A percentile compares a stretch with the other conserved stretches of the same genome.
Conservation (phyloP, 345 rosid species). For the Diplotaxis tenuifolia region DNA sequence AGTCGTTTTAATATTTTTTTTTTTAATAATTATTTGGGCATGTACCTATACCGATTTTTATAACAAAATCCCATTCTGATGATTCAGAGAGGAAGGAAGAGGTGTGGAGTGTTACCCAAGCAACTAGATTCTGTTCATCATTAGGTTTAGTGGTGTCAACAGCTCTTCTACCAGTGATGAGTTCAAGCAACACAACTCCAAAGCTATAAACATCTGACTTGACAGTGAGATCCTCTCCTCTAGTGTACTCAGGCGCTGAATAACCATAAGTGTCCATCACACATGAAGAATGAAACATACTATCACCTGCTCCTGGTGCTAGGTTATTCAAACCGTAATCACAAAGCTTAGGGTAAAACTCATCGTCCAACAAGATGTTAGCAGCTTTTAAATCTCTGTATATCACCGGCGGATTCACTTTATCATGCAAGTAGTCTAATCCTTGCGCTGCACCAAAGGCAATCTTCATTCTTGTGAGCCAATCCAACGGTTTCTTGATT, state of each 20-base stretch:
- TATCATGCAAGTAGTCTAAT: conserved; percentile 59
- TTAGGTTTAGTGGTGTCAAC: conserved; percentile 55
- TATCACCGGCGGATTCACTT: conserved; percentile 51
- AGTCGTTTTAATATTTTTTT: no score
- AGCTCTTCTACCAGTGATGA: conserved; percentile 69
- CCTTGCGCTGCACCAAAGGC: conserved; percentile 68
- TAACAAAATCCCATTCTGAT: conserved; percentile 6
- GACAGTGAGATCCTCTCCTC: conserved; percentile 47
- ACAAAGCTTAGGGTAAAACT: conserved; percentile 51
- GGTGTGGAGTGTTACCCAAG: conserved; percentile 56
- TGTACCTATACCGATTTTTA: no score
- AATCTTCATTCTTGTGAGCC: conserved; percentile 58
- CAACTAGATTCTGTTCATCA: conserved; percentile 63
- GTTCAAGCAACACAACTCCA: conserved; percentile 68
- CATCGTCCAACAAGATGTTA: conserved; percentile 55
- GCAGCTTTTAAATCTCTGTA: conserved; percentile 64
- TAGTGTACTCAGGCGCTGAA: conserved; percentile 64
- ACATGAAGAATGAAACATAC: conserved; percentile 40
- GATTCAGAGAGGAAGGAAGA: not conserved
- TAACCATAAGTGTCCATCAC: conserved; percentile 74
- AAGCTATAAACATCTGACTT: conserved; percentile 76
- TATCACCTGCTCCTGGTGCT: conserved; percentile 43
- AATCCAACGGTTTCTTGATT: conserved; percentile 47
- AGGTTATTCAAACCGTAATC: conserved; percentile 57
- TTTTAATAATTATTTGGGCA: no score